Evolutionary conservation across 2,329 filamentous ascomycete genomes (phyloP), one percentile per base, ranked within the genome.

Genomic region (Cladosporium cucumerinum): DNA sequence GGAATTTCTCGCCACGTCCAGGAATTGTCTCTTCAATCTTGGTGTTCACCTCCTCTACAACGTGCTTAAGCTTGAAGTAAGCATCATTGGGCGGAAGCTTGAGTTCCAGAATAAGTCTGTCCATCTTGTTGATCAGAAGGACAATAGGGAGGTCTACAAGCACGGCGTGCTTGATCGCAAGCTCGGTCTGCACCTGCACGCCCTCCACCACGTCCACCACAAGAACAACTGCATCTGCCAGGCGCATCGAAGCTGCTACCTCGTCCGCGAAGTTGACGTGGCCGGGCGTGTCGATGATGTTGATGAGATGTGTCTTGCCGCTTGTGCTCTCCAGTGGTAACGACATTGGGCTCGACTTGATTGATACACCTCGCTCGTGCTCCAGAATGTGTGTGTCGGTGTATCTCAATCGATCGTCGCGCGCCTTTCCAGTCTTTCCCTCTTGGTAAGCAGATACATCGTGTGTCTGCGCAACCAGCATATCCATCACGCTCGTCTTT

Each of bases 211-310:
- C 92, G 76, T 99, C 95, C 18, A 99, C 93, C 16, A 99, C 89
- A 57, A 99, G 81, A 61, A 96, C 94, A 26, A 98, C 88, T 66
- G 95, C 95, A 75, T 99, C 95, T 4, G 91, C 93, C 60, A 99
- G 80, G 49, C 95, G 87, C 72, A 97, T 82, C 0, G 93, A 90
- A 5, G 93, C 89, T 10, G 95, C 95, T 43, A 99, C 92, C 78
- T 99, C 95, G 75, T 99, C 95, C 49, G 96, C 94, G 76, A 99
- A 99, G 78, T 99, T 97, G 74, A 98, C 95, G 76, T 99, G 95
- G 7, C 95, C 95, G 0, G 95, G 95, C 0, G 95, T 99, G 79
- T 99, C 95, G 65, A 99, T 83, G 63, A 99, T 88, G 78, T 98
- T 98, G 80, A 99, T 81, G 3, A 99, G 84, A 79, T 98, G 93